Evolutionary conservation across 352 stramenopile genomes (phyloP), one percentile per base, ranked within the genome.

Genomic region (Globisporangium paroecandrum): DNA sequence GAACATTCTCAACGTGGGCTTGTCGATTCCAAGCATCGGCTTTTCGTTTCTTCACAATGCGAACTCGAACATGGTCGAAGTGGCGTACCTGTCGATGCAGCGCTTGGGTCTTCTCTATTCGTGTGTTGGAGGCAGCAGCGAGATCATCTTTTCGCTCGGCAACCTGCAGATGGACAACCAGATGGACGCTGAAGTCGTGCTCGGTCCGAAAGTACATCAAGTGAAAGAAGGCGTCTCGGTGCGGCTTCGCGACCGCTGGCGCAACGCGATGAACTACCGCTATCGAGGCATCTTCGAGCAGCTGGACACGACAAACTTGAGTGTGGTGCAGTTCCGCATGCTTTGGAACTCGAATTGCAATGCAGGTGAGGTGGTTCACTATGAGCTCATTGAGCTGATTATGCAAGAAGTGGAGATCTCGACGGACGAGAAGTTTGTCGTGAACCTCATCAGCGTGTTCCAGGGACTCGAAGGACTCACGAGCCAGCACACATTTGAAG

Each of bases 111-210:
- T 95, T 8, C 66, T 96, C 24, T 96, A 94, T 61, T 93, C 85
- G 1, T 80, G 83, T 53, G 83, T 87, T 1, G 86, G 83, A 38
- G 77, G 83, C n/a, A 94, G 83, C 69, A 95, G 85, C 46, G 89
- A 96, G 55, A 75, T 95, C 29, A 76, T 89, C 0, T 89, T 93
- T 62, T 92, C 85, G 18, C 70, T 96, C 18, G 89, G 89, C 3
- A 96, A 96, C 38, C 29, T 95, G 36, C 89, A 96, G 60, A 94
- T 96, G 85, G 89, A 96, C 70, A 95, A 96, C 56, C 89, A 96
- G 73, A 96, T 96, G 85, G 89, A 96, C 60, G 71, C 76, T 20
- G 87, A 94, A 58, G 89, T 96, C 41, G 83, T 96, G 43, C 68
- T 96, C 4, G 85, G 87, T 0, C 87, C 89, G 1, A 93, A 94